Conservation (phyloP, 495 filamentous ascomycete genomes). For the Venustampulla echinocandica region DNA sequence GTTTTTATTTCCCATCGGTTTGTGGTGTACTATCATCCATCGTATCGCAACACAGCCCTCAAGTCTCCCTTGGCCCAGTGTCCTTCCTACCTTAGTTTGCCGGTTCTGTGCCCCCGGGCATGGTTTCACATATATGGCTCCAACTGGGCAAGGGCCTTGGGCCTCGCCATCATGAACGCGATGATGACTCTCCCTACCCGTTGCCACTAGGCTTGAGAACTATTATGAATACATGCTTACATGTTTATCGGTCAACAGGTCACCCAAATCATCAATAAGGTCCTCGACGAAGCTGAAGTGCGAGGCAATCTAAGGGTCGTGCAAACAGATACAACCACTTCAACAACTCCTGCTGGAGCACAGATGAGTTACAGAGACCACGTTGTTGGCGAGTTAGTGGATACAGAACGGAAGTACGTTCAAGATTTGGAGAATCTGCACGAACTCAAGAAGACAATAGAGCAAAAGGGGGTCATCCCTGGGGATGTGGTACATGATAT, state of each 20-base stretch:
- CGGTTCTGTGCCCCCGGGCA: no score
- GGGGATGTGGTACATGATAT: conserved; percentile 91
- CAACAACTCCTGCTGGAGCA: conserved; percentile 36
- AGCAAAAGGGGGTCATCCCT: conserved; percentile 76
- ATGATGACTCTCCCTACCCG: no score
- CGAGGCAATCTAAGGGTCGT: conserved; percentile 59
- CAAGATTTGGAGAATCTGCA: conserved; percentile 93
- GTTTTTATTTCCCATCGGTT: no score
- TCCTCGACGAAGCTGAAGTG: conserved; percentile 76
- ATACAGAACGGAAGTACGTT: conserved; percentile 96
- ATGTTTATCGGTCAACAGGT: conserved; percentile 27
- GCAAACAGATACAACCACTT: conserved; percentile 32
- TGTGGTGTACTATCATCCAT: conserved; percentile 4
- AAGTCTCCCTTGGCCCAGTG: no score
- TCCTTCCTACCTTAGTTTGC: no score
- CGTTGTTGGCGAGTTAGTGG: conserved; percentile 81
- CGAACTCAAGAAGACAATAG: conserved; percentile 80
- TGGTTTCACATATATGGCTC: no score
- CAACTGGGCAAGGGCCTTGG: no score
- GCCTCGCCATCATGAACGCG: no score
- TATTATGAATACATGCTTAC: no score
- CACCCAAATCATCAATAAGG: conserved; percentile 72
- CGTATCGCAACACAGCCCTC: neutral
- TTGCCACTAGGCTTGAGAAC: no score
- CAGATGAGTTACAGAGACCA: conserved; percentile 75